Conservation (phyloP, 1,139 yeast species). For the Suhomyces atakaporum region DNA sequence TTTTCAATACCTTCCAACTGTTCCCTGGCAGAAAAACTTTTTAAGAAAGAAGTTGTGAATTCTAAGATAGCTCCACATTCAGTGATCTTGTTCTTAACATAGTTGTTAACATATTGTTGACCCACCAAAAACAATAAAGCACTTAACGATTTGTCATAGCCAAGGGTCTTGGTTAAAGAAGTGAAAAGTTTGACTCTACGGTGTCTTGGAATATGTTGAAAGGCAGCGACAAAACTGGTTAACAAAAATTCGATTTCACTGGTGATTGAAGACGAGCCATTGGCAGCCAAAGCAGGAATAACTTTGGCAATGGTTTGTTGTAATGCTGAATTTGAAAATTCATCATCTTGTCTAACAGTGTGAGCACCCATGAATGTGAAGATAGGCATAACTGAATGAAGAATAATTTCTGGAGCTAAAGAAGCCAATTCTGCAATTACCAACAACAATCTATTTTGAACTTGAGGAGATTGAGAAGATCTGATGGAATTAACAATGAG, state of each 20-base stretch:
- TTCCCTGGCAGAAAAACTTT: slow-evolving; percentile 64
- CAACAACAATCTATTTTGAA: slow-evolving; percentile 81
- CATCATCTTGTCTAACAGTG: slow-evolving; percentile 95
- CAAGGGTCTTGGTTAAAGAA: slow-evolving; percentile 75
- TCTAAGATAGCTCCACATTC: slow-evolving; percentile 71
- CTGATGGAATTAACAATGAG: slow-evolving; percentile 88
- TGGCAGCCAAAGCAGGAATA: slow-evolving; percentile 82
- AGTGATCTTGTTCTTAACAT: slow-evolving; percentile 55
- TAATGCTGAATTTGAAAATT: slow-evolving; percentile 87
- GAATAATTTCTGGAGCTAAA: slow-evolving; percentile 84
- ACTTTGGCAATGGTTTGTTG: slow-evolving; percentile 90
- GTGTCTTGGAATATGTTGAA: slow-evolving; percentile 94
- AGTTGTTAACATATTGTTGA: slow-evolving; percentile 64
- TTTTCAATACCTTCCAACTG: slow-evolving; percentile 63
- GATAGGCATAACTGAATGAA: slow-evolving; percentile 98
- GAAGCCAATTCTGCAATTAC: slow-evolving; percentile 88
- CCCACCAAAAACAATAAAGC: slow-evolving; percentile 77
- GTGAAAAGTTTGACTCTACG: slow-evolving; percentile 85
- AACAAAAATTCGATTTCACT: slow-evolving; percentile 82
- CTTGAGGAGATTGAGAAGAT: slow-evolving; percentile 88
- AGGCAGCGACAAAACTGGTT: slow-evolving; percentile 88
- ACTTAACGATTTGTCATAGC: slow-evolving; percentile 67
- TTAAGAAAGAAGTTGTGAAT: slow-evolving; percentile 69
- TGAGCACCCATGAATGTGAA: slow-evolving; percentile 99
- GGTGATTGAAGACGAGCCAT: slow-evolving; percentile 50